These are phyloP conservation scores for Creolimax fragrantissima DNA, from an alignment of 78 protist genomes.

Conservation along the genomic window DNA sequence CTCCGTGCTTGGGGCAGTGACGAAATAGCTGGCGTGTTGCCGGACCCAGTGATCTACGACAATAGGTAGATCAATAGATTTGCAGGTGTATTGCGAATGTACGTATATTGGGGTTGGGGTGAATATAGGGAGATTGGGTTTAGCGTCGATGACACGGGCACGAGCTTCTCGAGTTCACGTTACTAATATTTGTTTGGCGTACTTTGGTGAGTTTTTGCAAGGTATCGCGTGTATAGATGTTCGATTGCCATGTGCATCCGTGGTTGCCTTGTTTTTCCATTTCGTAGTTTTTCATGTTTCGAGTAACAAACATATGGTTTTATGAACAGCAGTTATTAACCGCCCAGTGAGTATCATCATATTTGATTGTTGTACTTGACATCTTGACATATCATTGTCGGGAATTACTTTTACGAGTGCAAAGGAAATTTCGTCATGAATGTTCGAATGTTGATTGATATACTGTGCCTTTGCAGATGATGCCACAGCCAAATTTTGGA, in stretches of 20 bases:
- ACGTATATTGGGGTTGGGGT: too few relatives aligned
- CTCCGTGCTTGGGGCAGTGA: not conserved
- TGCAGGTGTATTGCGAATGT: not conserved
- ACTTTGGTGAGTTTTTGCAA: too few relatives aligned
- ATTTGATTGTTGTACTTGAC: not conserved
- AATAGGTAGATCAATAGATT: not conserved
- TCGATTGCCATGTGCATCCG: too few relatives aligned
- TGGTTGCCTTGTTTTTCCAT: too few relatives aligned
- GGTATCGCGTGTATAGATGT: too few relatives aligned
- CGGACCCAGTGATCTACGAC: not conserved
- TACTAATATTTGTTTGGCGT: too few relatives aligned
- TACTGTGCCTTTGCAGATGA: not conserved
- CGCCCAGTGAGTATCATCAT: not conserved
- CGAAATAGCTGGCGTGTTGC: too few relatives aligned
- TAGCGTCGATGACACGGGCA: too few relatives aligned
- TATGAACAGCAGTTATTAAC: not conserved
- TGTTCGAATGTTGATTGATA: not conserved
- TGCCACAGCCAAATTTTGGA: not conserved
- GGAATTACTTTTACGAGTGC: not conserved
- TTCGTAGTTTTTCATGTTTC: too few relatives aligned
- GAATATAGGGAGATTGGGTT: too few relatives aligned
- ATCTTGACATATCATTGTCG: not conserved
- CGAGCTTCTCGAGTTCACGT: too few relatives aligned
- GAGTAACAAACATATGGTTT: too few relatives aligned
- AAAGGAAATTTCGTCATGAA: not conserved